A percentile compares a stretch with the other conserved stretches of the same genome.
Conservation (phyloP, 1,284 basidiomycete species). For the Apiotrichum laibachii region DNA sequence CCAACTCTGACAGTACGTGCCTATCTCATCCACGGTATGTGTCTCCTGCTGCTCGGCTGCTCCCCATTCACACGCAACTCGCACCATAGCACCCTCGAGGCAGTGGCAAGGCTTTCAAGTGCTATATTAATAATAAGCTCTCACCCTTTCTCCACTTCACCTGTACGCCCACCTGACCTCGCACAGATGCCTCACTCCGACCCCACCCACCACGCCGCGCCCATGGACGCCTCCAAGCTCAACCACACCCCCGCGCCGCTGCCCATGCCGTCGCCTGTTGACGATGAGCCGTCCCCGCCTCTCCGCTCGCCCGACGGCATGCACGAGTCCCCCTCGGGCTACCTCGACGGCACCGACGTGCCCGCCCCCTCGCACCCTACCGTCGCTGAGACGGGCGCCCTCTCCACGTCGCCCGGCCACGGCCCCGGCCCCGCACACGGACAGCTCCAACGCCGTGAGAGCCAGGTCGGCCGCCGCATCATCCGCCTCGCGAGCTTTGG, state of each 20-base stretch:
- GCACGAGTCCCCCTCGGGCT: conserved; percentile 6
- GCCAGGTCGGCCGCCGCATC: conserved; percentile 28
- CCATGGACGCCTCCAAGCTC: conserved; percentile 39
- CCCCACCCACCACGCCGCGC: not conserved
- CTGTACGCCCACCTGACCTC: too few relatives aligned
- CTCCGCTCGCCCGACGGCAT: conserved; percentile 8
- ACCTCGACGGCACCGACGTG: conserved; percentile 25
- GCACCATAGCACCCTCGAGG: too few relatives aligned
- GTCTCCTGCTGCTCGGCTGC: too few relatives aligned
- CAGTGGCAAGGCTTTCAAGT: too few relatives aligned
- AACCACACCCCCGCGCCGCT: conserved; percentile 40
- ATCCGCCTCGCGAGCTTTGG: conserved; percentile 46
- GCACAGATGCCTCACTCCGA: not conserved
- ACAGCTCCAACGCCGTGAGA: conserved; percentile 40
- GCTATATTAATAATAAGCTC: too few relatives aligned
- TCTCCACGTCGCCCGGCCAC: conserved; percentile 15
- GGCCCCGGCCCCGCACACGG: conserved; percentile 33
- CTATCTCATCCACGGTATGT: too few relatives aligned
- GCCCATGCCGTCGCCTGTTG: conserved; percentile 9
- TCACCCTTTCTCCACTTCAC: too few relatives aligned
- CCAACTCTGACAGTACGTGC: too few relatives aligned
- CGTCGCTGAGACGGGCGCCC: conserved; percentile 45
- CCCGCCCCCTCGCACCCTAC: conserved; percentile 32
- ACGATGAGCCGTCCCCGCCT: conserved; percentile 24
- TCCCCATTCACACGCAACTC: too few relatives aligned